A percentile compares a stretch with the other conserved stretches of the same genome.
These are phyloP conservation scores for Ogataea nakhonphanomensis DNA, from an alignment of 805 yeast species.

Conservation along the genomic window DNA sequence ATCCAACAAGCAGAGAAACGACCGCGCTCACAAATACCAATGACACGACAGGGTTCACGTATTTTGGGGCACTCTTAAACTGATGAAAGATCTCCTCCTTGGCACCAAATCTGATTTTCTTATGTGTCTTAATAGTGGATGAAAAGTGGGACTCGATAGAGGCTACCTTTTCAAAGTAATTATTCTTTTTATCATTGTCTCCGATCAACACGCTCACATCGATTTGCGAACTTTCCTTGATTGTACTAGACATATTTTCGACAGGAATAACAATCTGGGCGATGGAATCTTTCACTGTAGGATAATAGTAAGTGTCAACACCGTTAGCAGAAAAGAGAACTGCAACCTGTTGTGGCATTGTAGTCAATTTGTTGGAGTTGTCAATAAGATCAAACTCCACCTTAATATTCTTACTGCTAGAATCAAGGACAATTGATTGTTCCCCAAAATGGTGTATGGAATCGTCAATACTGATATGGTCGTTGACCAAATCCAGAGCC, in stretches of 20 bases:
- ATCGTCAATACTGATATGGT: conserved; percentile 8
- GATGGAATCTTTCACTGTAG: conserved; percentile 16
- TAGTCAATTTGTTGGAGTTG: background rate
- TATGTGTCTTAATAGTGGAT: conserved; percentile 20
- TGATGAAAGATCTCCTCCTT: conserved; percentile 61
- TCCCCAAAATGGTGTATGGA: conserved; percentile 4
- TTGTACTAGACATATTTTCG: conserved; percentile 22
- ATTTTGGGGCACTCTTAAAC: conserved; percentile 53
- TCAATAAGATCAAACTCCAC: conserved; percentile 15
- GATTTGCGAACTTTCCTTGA: conserved; percentile 20
- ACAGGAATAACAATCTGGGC: conserved; percentile 18
- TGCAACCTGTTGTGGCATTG: conserved; percentile 27
- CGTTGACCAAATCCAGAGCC: conserved; percentile 4
- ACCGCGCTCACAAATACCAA: conserved; percentile 46
- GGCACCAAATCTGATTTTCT: conserved; percentile 38
- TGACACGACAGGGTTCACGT: conserved; percentile 52
- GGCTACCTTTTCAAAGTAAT: conserved; percentile 18
- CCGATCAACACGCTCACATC: conserved; percentile 28
- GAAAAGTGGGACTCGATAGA: conserved; percentile 18
- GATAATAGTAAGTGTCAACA: conserved; percentile 24
- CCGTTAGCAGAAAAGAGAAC: conserved; percentile 18
- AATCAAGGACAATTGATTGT: conserved; percentile 8
- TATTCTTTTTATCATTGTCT: conserved; percentile 21
- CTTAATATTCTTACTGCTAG: conserved; percentile 6
- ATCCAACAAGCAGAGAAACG: conserved; percentile 36